Conservation (phyloP, 345 rosid genomes). For the Euclidium syriacum region DNA sequence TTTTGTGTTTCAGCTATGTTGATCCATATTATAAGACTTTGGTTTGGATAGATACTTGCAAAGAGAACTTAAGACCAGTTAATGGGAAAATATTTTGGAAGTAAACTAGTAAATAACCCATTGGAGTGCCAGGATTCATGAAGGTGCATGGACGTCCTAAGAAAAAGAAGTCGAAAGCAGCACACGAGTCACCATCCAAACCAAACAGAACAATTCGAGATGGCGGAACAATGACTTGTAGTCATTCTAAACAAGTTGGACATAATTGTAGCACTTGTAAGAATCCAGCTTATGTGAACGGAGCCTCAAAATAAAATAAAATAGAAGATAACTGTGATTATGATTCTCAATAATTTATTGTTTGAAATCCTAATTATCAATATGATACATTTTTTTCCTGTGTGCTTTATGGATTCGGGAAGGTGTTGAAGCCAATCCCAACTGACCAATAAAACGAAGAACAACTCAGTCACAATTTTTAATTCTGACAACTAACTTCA, state of each 20-base stretch:
- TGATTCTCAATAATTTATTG: too few species aligned
- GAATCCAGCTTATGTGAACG: not conserved
- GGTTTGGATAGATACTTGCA: not conserved
- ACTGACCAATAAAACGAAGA: too few species aligned
- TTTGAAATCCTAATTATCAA: too few species aligned
- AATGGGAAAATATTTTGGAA: not conserved
- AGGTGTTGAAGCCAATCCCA: too few species aligned
- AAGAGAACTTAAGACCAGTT: not conserved
- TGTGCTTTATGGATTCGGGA: too few species aligned
- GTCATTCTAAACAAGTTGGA: not conserved
- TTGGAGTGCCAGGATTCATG: not conserved
- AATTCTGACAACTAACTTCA: too few species aligned
- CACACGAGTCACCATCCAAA: not conserved
- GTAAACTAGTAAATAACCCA: not conserved
- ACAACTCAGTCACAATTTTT: too few species aligned
- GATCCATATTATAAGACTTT: not conserved
- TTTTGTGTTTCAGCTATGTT: not conserved
- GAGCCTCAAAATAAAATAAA: too few species aligned
- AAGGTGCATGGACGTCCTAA: not conserved
- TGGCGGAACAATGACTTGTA: not conserved
- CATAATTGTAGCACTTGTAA: not conserved
- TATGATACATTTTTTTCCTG: too few species aligned
- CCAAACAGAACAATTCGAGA: not conserved
- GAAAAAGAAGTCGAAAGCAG: not conserved
- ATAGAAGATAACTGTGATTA: too few species aligned